These are phyloP conservation scores for Penicillium riverlandense DNA, from an alignment of 495 filamentous ascomycete species.

Conservation along the genomic window DNA sequence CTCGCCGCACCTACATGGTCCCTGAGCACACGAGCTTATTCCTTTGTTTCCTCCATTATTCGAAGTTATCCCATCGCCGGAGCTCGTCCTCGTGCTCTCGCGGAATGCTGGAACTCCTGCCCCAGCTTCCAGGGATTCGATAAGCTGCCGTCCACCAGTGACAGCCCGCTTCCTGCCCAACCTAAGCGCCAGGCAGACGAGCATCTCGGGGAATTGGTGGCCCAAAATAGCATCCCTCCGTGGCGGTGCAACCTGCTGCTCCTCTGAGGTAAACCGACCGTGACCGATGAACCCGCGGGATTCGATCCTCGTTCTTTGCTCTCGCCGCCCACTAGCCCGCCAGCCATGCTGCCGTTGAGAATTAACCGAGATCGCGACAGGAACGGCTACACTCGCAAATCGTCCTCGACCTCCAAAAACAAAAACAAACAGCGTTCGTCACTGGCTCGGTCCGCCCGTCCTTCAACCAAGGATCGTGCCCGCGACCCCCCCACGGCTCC, in stretches of 20 bases:
- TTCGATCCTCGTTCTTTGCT: no score
- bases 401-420: conserved; percentile 24
- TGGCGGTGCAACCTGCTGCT: conserved; percentile 3
- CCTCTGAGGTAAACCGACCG: conserved; percentile 3
- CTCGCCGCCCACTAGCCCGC: neutral
- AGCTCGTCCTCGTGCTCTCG: no score
- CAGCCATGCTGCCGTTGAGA: conserved; percentile 40
- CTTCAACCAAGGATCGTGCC: conserved; percentile 43
- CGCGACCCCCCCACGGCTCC: conserved; percentile 25
- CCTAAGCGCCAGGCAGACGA: conserved; percentile 33
- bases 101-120: no score
- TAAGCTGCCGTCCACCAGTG: no score
- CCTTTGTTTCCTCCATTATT: no score
- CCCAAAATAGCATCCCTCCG: conserved; percentile 7
- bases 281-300: conserved; percentile 17
- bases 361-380: conserved; percentile 33
- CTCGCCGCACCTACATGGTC: no score
- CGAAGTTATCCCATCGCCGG: no score
- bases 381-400: conserved; percentile 20
- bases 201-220: conserved; percentile 5
- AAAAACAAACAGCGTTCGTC: conserved; percentile 27
- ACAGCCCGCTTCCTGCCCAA: conserved; percentile 4
- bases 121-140: no score
- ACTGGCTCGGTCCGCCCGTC: conserved; percentile 31
- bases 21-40: no score